phyloP scores from a whole-genome alignment of 495 filamentous ascomycete genomes.

The Neurospora intermedia region DNA sequence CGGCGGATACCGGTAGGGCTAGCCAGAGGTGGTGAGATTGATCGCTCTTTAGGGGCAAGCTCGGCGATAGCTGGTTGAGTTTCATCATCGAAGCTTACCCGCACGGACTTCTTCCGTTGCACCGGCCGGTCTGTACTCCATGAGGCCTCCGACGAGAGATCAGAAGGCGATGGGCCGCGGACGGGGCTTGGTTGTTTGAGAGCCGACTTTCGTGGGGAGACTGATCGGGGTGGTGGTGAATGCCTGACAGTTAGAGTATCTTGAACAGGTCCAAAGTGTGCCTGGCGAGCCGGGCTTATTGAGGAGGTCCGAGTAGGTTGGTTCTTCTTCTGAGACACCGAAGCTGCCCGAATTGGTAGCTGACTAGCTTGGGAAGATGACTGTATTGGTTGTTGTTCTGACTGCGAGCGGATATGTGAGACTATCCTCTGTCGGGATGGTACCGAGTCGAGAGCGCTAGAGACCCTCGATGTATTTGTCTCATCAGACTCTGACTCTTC shows the following conservation, averaged over 20 bases:
- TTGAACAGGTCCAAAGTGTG: slow-evolving; percentile 55
- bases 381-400: neutral
- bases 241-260: slow-evolving; percentile 52
- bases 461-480: slow-evolving; percentile 7
- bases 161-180: slow-evolving; percentile 34
- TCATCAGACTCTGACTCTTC: slow-evolving; percentile 19
- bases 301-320: slow-evolving; percentile 9
- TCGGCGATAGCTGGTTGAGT: slow-evolving; percentile 34
- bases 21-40: slow-evolving; percentile 35
- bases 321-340: neutral
- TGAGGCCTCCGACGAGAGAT: slow-evolving; percentile 31
- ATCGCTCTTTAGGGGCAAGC: slow-evolving; percentile 41
- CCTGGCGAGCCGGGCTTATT: slow-evolving; percentile 41
- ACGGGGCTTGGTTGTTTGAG: slow-evolving; percentile 55
- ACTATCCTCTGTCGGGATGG: slow-evolving; percentile 19
- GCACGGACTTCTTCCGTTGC: slow-evolving; percentile 54
- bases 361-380: neutral
- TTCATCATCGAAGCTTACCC: slow-evolving; percentile 83
- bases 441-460: slow-evolving; percentile 22
- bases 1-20: slow-evolving; percentile 45
- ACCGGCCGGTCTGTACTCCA: slow-evolving; percentile 39
- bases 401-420: slow-evolving; percentile 1
- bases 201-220: slow-evolving; percentile 80
- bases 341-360: neutral
- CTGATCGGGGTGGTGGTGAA: slow-evolving; percentile 65